Conservation (phyloP, 345 rosid genomes). For the Boechera divaricarpa region DNA sequence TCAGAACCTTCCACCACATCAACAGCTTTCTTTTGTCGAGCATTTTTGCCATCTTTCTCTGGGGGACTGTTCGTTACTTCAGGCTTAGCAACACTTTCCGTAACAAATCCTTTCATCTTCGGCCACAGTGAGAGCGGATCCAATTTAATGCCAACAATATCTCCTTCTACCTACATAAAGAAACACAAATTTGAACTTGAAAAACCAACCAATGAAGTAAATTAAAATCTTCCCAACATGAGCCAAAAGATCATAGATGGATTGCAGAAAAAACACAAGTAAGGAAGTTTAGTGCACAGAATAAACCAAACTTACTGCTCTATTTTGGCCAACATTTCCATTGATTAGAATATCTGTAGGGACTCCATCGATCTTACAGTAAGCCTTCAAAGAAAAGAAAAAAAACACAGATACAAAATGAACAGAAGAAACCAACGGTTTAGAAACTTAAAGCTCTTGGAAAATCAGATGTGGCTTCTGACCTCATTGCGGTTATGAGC, state of each 20-base stretch:
- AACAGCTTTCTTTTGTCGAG: slow-evolving; percentile 20
- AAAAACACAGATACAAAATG: background rate
- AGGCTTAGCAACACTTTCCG: slow-evolving; percentile 42
- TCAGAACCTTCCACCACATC: slow-evolving; percentile 36
- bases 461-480: slow-evolving; percentile 36
- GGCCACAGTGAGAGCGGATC: slow-evolving; percentile 74
- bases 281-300: background rate
- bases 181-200: slow-evolving; percentile 27
- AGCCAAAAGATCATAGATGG: background rate
- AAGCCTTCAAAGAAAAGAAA: slow-evolving; percentile 59
- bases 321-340: slow-evolving; percentile 75
- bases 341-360: slow-evolving; percentile 74
- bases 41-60: slow-evolving; percentile 45
- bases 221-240: background rate
- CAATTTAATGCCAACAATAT: slow-evolving; percentile 65
- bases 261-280: background rate
- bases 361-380: slow-evolving; percentile 94
- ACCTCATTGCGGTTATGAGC: slow-evolving; percentile 89
- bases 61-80: slow-evolving; percentile 46
- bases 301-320: slow-evolving; percentile 75
- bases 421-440: slow-evolving; percentile 21
- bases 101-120: slow-evolving; percentile 76
- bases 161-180: slow-evolving; percentile 76
- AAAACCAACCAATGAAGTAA: background rate
- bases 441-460: background rate